phyloP scores from a whole-genome alignment of 2,329 filamentous ascomycete species.

The Penicillium sp. region DNA sequence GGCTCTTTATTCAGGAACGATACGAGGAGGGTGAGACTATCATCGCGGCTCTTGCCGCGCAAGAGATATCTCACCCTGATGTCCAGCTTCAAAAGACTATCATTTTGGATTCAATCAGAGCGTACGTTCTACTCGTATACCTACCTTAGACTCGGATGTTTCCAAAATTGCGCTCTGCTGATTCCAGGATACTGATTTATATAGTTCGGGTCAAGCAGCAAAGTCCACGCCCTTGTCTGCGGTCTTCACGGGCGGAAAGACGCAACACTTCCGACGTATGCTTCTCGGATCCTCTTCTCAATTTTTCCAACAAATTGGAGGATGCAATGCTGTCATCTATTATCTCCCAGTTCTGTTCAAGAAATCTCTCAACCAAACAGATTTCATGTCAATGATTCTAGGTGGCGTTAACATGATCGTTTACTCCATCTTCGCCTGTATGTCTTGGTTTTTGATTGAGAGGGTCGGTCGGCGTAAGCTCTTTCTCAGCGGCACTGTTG shows the following conservation, averaged over 20 bases:
- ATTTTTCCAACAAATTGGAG: constrained; percentile 47
- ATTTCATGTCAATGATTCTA: constrained; percentile 47
- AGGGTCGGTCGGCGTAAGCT: constrained; percentile 37
- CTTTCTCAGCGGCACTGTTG: constrained; percentile 22
- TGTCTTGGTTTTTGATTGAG: constrained; percentile 45
- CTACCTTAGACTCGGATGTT: neutral
- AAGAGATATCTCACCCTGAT: neutral
- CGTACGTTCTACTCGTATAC: neutral
- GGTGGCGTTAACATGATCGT: constrained; percentile 49
- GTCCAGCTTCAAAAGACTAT: neutral
- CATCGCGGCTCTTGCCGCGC: neutral
- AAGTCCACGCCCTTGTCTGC: neutral
- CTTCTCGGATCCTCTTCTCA: constrained; percentile 31
- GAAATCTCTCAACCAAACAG: constrained; percentile 34
- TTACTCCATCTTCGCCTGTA: constrained; percentile 26
- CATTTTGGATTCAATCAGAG: neutral
- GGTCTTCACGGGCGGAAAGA: constrained; percentile 29
- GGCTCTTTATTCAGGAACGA: neutral
- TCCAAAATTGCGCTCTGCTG: neutral
- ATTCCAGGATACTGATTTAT: neutral
- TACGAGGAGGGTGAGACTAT: neutral
- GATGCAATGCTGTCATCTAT: constrained; percentile 49
- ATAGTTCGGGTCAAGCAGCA: neutral
- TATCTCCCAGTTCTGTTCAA: constrained; percentile 48
- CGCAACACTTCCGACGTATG: constrained; percentile 32